These are phyloP conservation scores for Hemerocallis citrina DNA, from an alignment of 106 monocot species.

Conservation along the genomic window DNA sequence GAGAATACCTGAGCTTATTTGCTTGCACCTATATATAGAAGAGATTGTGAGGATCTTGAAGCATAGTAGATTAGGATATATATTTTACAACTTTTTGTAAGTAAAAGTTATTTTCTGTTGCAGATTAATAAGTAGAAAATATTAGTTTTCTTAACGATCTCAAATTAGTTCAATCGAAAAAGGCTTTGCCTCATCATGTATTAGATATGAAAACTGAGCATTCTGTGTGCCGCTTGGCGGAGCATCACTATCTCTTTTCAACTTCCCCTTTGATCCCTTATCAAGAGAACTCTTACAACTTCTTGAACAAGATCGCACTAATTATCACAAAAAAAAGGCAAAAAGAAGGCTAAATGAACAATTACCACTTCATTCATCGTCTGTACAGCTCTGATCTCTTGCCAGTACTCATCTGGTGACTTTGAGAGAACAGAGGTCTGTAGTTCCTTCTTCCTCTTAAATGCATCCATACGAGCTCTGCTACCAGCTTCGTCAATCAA, in stretches of 20 bases:
- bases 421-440: conserved; percentile 58
- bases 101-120: too few species aligned
- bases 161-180: too few species aligned
- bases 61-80: too few species aligned
- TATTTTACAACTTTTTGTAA: too few species aligned
- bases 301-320: neutral
- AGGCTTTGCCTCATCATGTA: too few species aligned
- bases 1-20: conserved; percentile 44
- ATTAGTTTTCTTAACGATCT: too few species aligned
- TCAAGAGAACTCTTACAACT: conserved; percentile 16
- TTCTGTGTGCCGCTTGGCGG: too few species aligned
- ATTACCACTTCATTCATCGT: conserved; percentile 86
- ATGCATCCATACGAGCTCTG: conserved; percentile 78
- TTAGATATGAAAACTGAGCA: too few species aligned
- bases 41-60: too few species aligned
- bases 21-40: conserved; percentile 34
- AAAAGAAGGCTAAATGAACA: neutral
- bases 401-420: conserved; percentile 74
- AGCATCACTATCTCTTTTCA: too few species aligned
- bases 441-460: conserved; percentile 69
- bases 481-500: conserved; percentile 99
- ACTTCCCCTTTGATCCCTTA: conserved; percentile 18
- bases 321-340: neutral
- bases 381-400: conserved; percentile 60
- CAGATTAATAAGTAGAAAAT: too few species aligned